These are phyloP conservation scores for Secale cereale DNA, from an alignment of 176 grass and related monocot genomes.

Conservation along the genomic window DNA sequence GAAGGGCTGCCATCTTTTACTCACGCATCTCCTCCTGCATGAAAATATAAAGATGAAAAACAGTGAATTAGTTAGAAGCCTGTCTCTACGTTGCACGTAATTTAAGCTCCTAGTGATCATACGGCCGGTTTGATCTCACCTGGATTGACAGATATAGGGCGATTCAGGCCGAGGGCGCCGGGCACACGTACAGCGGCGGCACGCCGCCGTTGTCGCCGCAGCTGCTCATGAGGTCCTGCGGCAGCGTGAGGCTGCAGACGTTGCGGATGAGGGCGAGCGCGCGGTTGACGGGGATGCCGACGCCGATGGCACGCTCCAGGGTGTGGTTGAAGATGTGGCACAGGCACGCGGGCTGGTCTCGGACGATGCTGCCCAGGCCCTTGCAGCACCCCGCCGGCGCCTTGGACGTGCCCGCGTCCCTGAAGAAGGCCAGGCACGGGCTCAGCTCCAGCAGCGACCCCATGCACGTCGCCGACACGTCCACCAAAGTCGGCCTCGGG, in stretches of 20 bases:
- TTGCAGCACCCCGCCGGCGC: constrained; percentile 34
- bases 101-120: no score
- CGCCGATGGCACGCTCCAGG: constrained; percentile 33
- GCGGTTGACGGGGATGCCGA: constrained; percentile 32
- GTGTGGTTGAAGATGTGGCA: constrained; percentile 36
- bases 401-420: background rate
- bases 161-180: constrained; percentile 13
- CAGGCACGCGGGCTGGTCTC: background rate
- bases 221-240: constrained; percentile 11
- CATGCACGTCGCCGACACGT: constrained; percentile 23
- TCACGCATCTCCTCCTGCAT: background rate
- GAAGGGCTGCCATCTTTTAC: background rate
- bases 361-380: constrained; percentile 15
- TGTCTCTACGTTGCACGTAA: background rate
- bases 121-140: background rate
- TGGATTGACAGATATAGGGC: no score
- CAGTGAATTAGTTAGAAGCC: background rate
- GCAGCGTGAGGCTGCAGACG: constrained; percentile 12
- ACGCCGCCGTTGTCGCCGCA: constrained; percentile 7
- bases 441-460: constrained; percentile 31
- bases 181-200: constrained; percentile 26
- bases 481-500: background rate
- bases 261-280: background rate
- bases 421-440: constrained; percentile 35
- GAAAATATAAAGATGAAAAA: background rate